Evolutionary conservation across 2,329 filamentous ascomycete species (phyloP), one percentile per base, ranked within the genome.

Genomic region (Botrytis medusae): DNA sequence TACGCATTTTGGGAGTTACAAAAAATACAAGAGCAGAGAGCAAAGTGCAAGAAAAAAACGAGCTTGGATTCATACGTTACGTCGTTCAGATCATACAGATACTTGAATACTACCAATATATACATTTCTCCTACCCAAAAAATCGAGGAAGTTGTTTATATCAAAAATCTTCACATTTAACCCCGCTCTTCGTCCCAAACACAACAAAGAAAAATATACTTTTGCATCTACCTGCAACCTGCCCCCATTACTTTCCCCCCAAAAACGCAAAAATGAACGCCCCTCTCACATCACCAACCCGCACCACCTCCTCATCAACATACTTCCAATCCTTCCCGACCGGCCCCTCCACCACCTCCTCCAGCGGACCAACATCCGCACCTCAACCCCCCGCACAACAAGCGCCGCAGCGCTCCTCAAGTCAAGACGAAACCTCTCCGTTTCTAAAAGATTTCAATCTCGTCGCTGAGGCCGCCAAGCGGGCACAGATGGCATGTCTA

Each of bases 381-480:
- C 54, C 71, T 46, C 72, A 72, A 69, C 76, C 76, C 63, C 65
- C 67, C 29, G 54, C 64, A 62, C 75, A 77, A 63, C 65, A 73
- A 62, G 74, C 69, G 54, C 74, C 71, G 14, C 74, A 74, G 67
- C 46, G 63, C 14, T 61, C 48, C 1, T 37, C 63, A 64, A 40
- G 87, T 22, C 82, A 83, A 34, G 84, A 87, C 74, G 90, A 88
- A 79, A 85, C 84, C 8, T 85, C 86, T 16, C 86, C 86, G 6
- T 94, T 94, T 80, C 87, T 97, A 74, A 90, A 91, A 79, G 92
- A 97, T 82, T 93, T 95, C 80, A 95, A 89, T 74, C 88, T 98
- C 44, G 88, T 98, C 60, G 95, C 95, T 51, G 95, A 98, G 85
- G 95, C 95, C 2, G 95, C 94, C 61, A 97, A 97, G 84, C 87